phyloP scores from a whole-genome alignment of 208 protist species.

The Trypanosoma mega region DNA sequence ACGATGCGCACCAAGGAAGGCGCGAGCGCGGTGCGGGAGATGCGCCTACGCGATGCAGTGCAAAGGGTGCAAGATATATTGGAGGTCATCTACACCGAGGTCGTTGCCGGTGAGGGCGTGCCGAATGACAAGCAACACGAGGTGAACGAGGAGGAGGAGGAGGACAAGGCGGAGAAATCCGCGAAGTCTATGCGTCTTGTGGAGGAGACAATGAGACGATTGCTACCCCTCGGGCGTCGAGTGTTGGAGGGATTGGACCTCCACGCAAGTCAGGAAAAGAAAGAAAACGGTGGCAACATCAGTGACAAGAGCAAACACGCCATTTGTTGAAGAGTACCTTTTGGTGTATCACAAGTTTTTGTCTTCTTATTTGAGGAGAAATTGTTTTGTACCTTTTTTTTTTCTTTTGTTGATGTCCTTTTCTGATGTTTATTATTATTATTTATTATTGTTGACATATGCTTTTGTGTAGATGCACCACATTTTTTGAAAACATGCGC shows the following conservation, averaged over 20 bases:
- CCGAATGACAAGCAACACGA: slow-evolving; percentile 35
- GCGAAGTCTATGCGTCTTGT: slow-evolving; percentile 13
- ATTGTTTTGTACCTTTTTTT: no score
- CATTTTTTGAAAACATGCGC: background rate
- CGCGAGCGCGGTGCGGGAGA: slow-evolving; percentile 36
- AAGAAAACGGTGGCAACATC: background rate
- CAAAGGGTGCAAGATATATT: slow-evolving; percentile 38
- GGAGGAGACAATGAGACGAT: slow-evolving; percentile 31
- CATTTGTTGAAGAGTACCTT: no score
- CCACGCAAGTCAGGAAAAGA: background rate
- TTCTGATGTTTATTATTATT: background rate
- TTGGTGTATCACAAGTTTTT: no score
- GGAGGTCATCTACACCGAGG: background rate
- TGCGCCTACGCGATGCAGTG: slow-evolving; percentile 39
- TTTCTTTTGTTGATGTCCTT: background rate
- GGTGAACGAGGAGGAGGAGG: slow-evolving; percentile 24
- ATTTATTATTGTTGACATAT: background rate
- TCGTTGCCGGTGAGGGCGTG: background rate
- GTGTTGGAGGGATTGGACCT: slow-evolving; percentile 37
- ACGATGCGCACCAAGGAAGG: slow-evolving; percentile 52
- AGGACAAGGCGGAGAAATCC: slow-evolving; percentile 14
- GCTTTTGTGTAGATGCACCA: background rate
- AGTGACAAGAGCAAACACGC: background rate
- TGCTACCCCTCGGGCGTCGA: slow-evolving; percentile 46
- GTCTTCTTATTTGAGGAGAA: no score